These are phyloP conservation scores for Waltergamsia citrina DNA, from an alignment of 2,329 filamentous ascomycete species.

Conservation along the genomic window DNA sequence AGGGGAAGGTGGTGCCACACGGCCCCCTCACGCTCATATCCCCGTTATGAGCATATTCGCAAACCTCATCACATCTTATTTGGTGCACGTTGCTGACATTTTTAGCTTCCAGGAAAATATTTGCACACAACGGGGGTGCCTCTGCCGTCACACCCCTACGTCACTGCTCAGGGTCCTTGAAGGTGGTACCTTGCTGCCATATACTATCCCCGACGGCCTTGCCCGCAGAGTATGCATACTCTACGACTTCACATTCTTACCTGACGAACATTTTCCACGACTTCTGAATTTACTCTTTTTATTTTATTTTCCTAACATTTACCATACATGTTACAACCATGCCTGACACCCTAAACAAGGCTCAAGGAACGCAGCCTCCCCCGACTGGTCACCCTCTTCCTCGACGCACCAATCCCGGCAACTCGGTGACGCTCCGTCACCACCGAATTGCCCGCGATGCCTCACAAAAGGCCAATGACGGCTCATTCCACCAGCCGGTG, in stretches of 20 bases:
- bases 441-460: conserved; percentile 35
- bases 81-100: no score
- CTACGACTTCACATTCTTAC: no score
- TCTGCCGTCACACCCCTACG: neutral
- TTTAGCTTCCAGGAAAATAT: no score
- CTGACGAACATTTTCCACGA: no score
- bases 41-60: conserved; percentile 1
- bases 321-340: conserved; percentile 11
- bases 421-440: conserved; percentile 36
- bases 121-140: neutral
- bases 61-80: no score
- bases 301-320: neutral
- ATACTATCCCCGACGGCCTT: neutral
- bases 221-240: no score
- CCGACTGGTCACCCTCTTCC: conserved; percentile 25
- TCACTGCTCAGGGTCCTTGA: conserved; percentile 1
- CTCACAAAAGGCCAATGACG: conserved; percentile 16
- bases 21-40: neutral
- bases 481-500: conserved; percentile 9
- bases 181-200: neutral
- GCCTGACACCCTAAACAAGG: conserved; percentile 14
- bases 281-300: neutral
- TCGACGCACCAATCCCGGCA: conserved; percentile 31
- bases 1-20: no score
- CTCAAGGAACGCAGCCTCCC: conserved; percentile 14